These are phyloP conservation scores for Lactifluus echinatus DNA, from an alignment of 768 basidiomycete species.

Conservation along the genomic window DNA sequence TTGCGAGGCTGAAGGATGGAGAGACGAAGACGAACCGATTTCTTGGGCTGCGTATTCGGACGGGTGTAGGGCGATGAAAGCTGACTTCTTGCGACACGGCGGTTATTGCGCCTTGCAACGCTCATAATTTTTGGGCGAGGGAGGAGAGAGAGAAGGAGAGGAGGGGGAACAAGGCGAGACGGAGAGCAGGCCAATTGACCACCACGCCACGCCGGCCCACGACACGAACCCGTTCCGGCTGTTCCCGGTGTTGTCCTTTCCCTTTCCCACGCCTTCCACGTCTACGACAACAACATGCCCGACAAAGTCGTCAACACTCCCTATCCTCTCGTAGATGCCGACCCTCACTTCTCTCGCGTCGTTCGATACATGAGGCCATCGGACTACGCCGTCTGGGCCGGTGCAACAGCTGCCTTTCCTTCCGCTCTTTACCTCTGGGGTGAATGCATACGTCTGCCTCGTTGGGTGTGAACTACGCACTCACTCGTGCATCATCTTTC, in stretches of 20 bases:
- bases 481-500: conserved; percentile 14
- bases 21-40: conserved; percentile 36
- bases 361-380: conserved; percentile 80
- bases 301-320: conserved; percentile 50
- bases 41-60: conserved; percentile 30
- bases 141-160: not conserved
- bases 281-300: conserved; percentile 33
- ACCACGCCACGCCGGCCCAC: no score
- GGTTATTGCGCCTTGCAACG: conserved; percentile 40
- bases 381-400: conserved; percentile 83
- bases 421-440: conserved; percentile 75
- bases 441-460: conserved; percentile 27
- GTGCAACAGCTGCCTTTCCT: conserved; percentile 73
- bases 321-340: conserved; percentile 88
- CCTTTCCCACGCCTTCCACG: conserved; percentile 13
- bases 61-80: conserved; percentile 52
- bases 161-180: not conserved
- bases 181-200: not conserved
- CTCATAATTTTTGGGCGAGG: conserved; percentile 38
- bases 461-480: conserved; percentile 14
- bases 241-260: conserved; percentile 6
- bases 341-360: conserved; percentile 84
- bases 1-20: conserved; percentile 7
- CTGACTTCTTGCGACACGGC: conserved; percentile 14
- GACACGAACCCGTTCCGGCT: not conserved